Conservation (phyloP, 2,329 filamentous ascomycete species). For the Trichoderma koningiopsis region DNA sequence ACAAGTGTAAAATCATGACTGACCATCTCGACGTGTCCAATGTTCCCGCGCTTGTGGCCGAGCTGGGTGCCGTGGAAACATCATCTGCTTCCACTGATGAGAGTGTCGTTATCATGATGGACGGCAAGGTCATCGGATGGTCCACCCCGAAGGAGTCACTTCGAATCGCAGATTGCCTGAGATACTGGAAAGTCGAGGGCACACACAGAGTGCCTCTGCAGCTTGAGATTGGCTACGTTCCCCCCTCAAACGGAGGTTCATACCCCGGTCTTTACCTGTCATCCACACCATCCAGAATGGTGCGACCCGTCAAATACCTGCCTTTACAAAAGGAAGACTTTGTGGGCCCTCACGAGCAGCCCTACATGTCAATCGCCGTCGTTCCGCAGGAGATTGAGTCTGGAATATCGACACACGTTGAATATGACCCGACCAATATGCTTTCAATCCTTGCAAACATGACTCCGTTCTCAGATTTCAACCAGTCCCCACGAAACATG, state of each 20-base stretch:
- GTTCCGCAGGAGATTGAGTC: constrained; percentile 84
- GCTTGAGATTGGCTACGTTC: constrained; percentile 90
- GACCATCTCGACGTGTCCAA: constrained; percentile 71
- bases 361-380: constrained; percentile 96
- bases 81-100: constrained; percentile 80
- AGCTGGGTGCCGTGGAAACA: constrained; percentile 75
- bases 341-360: constrained; percentile 92
- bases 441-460: constrained; percentile 97
- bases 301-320: constrained; percentile 88
- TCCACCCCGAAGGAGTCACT: constrained; percentile 82
- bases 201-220: constrained; percentile 76
- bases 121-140: constrained; percentile 88
- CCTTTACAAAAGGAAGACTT: constrained; percentile 83
- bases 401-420: constrained; percentile 90
- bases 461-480: constrained; percentile 98
- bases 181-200: constrained; percentile 94
- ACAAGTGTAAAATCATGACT: constrained; percentile 91
- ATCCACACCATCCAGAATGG: constrained; percentile 81
- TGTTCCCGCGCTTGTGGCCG: constrained; percentile 71
- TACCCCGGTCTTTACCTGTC: constrained; percentile 96
- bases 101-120: constrained; percentile 85
- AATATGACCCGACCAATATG: constrained; percentile 93
- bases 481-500: constrained; percentile 98
- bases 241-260: constrained; percentile 84
- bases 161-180: constrained; percentile 79